phyloP scores from a whole-genome alignment of 305 asterid genomes.

The Fraxinus baroniana region DNA sequence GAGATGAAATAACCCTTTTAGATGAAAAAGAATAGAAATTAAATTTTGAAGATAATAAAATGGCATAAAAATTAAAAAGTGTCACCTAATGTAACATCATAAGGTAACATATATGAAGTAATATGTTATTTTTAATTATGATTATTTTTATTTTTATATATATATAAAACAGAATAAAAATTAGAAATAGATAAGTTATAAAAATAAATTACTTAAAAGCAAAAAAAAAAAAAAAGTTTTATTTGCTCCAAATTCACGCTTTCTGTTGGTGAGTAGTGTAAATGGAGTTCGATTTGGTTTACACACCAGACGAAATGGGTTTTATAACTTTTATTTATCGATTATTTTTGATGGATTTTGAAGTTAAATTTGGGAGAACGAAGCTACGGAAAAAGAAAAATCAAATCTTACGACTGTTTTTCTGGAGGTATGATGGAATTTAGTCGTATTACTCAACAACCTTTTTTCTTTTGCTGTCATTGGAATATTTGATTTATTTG shows the following conservation, averaged over 20 bases:
- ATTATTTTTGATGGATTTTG: neutral
- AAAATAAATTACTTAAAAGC: neutral
- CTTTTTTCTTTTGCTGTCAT: neutral
- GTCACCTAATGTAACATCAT: too few species aligned
- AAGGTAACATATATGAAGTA: too few species aligned
- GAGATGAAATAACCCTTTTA: too few species aligned
- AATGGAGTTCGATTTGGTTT: neutral
- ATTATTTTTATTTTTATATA: too few species aligned
- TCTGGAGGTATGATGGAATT: neutral
- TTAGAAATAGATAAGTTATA: neutral
- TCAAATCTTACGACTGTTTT: neutral
- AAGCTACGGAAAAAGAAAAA: neutral
- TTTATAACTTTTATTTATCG: neutral
- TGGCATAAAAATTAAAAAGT: too few species aligned
- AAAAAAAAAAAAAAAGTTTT: neutral
- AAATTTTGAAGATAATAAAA: too few species aligned
- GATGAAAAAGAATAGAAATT: too few species aligned
- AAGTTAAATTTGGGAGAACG: neutral
- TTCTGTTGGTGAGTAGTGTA: neutral
- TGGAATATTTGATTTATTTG: neutral
- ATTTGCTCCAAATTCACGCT: neutral
- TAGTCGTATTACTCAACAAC: neutral
- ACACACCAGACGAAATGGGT: neutral
- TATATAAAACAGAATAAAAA: too few species aligned
- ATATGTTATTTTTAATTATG: too few species aligned